Evolutionary conservation across 2,329 filamentous ascomycete species (phyloP).

Genomic region (Ophiostoma sp.): DNA sequence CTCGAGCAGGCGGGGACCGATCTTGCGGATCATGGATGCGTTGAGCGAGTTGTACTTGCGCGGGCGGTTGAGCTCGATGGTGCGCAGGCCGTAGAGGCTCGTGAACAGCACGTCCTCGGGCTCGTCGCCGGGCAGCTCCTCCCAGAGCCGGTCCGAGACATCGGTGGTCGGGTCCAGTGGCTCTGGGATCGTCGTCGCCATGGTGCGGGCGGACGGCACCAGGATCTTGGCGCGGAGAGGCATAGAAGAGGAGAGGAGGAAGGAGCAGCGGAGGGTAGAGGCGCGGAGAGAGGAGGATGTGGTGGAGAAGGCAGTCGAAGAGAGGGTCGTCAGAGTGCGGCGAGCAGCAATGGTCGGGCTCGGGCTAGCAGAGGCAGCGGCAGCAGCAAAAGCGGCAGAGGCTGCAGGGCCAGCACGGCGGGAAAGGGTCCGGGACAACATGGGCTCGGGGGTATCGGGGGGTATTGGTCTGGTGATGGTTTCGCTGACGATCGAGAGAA

Average conservation of each 20-base stretch:
- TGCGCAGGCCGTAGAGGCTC: slow-evolving; percentile 83
- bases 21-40: slow-evolving; percentile 93
- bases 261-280: slow-evolving; percentile 9
- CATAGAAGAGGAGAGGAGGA: slow-evolving; percentile 52
- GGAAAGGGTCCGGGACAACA: slow-evolving; percentile 59
- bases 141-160: slow-evolving; percentile 39
- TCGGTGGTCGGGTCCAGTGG: not conserved
- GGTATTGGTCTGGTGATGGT: not conserved
- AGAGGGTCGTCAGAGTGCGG: slow-evolving; percentile 4
- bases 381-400: slow-evolving; percentile 46
- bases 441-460: slow-evolving; percentile 34
- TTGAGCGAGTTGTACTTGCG: slow-evolving; percentile 90
- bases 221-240: slow-evolving; percentile 76
- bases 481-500: not conserved
- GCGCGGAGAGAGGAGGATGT: slow-evolving; percentile 30
- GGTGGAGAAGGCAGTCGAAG: slow-evolving; percentile 33
- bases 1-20: slow-evolving; percentile 82
- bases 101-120: slow-evolving; percentile 91
- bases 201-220: slow-evolving; percentile 49
- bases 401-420: slow-evolving; percentile 56
- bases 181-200: slow-evolving; percentile 38
- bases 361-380: slow-evolving; percentile 21
- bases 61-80: slow-evolving; percentile 91
- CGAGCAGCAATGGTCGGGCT: not conserved
- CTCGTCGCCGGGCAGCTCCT: slow-evolving; percentile 67